phyloP scores from a whole-genome alignment of 805 yeast genomes.

The Pichia phayaonensis region DNA sequence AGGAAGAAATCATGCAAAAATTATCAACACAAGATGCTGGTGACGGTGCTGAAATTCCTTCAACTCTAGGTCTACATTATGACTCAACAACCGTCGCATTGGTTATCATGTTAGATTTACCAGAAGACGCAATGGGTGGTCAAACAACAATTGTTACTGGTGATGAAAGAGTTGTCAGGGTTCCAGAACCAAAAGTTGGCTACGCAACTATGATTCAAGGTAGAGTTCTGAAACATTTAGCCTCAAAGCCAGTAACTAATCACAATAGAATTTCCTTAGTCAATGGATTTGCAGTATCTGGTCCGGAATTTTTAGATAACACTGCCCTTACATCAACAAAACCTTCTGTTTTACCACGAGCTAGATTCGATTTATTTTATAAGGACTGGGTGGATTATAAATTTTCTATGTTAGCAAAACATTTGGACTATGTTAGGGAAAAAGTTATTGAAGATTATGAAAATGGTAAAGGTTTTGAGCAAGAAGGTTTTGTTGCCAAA shows the following conservation, averaged over 20 bases:
- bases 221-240: constrained; percentile 39
- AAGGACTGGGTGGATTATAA: constrained; percentile 31
- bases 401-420: constrained; percentile 24
- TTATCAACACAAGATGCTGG: constrained; percentile 12
- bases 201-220: constrained; percentile 41
- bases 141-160: constrained; percentile 44
- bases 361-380: constrained; percentile 28
- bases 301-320: constrained; percentile 25
- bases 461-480: constrained; percentile 25
- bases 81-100: constrained; percentile 43
- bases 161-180: constrained; percentile 24
- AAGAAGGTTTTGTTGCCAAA: constrained; percentile 21
- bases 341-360: constrained; percentile 30
- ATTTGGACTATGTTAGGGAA: constrained; percentile 17
- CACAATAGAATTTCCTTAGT: constrained; percentile 31
- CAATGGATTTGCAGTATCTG: constrained; percentile 25
- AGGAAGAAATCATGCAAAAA: constrained; percentile 6
- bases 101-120: constrained; percentile 42
- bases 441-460: constrained; percentile 13
- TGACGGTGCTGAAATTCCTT: constrained; percentile 33
- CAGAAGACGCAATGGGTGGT: constrained; percentile 41
- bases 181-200: constrained; percentile 38
- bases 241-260: constrained; percentile 36
- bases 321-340: constrained; percentile 29
- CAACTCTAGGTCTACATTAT: constrained; percentile 40